phyloP scores from a whole-genome alignment of 2,329 filamentous ascomycete genomes.

The Diplocarpon rosae region DNA sequence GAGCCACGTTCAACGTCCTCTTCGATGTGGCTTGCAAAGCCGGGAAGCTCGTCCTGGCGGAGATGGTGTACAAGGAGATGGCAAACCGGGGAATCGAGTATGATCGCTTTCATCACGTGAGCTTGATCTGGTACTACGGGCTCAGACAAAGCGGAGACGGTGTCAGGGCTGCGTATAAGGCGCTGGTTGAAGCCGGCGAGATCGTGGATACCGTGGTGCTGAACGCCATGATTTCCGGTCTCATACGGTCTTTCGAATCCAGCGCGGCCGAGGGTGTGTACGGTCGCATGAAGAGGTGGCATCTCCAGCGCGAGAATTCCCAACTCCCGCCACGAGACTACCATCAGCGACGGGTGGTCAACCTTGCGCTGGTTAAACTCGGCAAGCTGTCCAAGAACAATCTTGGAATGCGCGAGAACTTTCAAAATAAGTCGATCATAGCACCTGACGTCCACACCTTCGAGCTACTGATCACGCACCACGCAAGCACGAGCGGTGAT shows the following conservation, averaged over 20 bases:
- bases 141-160: slow-evolving; percentile 61
- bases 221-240: slow-evolving; percentile 73
- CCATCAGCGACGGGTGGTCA: slow-evolving; percentile 30
- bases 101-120: slow-evolving; percentile 73
- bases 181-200: slow-evolving; percentile 76
- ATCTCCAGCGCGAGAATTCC: slow-evolving; percentile 13
- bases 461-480: slow-evolving; percentile 66
- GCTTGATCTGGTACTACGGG: slow-evolving; percentile 75
- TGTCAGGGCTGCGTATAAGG: slow-evolving; percentile 65
- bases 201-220: slow-evolving; percentile 79
- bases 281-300: slow-evolving; percentile 59
- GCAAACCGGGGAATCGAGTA: slow-evolving; percentile 51
- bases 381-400: slow-evolving; percentile 42
- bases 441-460: slow-evolving; percentile 71
- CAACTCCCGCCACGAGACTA: slow-evolving; percentile 29
- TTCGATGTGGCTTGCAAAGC: slow-evolving; percentile 83
- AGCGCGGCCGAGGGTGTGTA: slow-evolving; percentile 72
- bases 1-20: slow-evolving; percentile 86
- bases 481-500: slow-evolving; percentile 57
- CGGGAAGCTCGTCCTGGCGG: slow-evolving; percentile 71
- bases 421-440: slow-evolving; percentile 55
- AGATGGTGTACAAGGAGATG: slow-evolving; percentile 81
- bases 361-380: slow-evolving; percentile 46
- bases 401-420: slow-evolving; percentile 39
- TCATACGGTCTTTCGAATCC: slow-evolving; percentile 67